A percentile compares a stretch with the other conserved stretches of the same genome.
Evolutionary conservation across 164 flowering plant genomes (phyloP).

Genomic region (Chimonanthus praecox): DNA sequence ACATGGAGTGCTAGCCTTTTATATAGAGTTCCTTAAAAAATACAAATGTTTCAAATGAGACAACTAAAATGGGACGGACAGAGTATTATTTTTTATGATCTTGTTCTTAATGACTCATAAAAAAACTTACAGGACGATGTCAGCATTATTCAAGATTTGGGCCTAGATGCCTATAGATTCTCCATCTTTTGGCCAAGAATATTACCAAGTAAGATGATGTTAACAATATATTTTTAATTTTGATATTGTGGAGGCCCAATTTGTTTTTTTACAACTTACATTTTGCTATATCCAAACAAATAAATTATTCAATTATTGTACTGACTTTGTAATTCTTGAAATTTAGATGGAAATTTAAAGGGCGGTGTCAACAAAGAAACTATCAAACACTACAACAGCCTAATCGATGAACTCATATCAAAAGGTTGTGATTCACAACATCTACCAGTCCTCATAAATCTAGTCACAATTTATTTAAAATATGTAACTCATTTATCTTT

Average conservation of each 20-base stretch:
- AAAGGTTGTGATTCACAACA: conserved; percentile 11
- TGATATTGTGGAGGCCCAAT: too few species aligned
- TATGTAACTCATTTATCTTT: not conserved
- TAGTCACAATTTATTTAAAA: not conserved
- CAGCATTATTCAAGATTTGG: conserved; percentile 20
- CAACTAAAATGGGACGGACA: too few species aligned
- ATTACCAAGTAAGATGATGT: conserved; percentile 22
- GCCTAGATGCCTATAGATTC: conserved; percentile 27
- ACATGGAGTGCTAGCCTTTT: too few species aligned
- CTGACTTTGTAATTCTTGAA: not conserved
- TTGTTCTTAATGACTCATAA: not conserved
- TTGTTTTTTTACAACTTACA: too few species aligned
- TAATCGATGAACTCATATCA: conserved; percentile 32
- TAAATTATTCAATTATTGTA: too few species aligned
- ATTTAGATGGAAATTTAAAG: conserved; percentile 20
- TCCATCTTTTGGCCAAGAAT: conserved; percentile 38
- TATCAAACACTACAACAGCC: conserved; percentile 29
- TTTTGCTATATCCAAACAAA: too few species aligned
- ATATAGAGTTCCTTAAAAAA: too few species aligned
- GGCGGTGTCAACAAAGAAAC: conserved; percentile 30
- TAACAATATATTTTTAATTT: too few species aligned
- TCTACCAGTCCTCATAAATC: not conserved
- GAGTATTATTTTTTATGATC: not conserved
- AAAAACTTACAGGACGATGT: conserved; percentile 21
- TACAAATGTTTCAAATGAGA: too few species aligned